Evolutionary conservation across 257 asterid species (phyloP), one percentile per base, ranked within the genome.

Genomic region (Voacanga thouarsii): DNA sequence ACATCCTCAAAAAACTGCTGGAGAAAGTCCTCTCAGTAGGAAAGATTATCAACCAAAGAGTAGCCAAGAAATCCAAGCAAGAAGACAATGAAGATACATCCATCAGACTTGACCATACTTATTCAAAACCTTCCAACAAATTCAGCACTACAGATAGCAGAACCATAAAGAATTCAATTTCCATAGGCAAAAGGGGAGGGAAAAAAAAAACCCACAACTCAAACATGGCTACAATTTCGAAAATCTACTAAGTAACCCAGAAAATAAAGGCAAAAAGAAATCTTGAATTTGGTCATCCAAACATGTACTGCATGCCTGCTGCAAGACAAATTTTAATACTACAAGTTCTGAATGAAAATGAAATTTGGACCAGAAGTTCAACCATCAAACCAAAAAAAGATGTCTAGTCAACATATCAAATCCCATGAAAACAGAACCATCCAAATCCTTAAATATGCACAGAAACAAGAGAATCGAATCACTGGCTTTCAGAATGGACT

Each of bases 1-100:
- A 91, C 99, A 95, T 95, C 77, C 87, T 86, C 83, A 86, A 71
- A 39, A 72, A 65, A 64, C 60, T 77, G 7, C 60, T 77, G 7
- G 74, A 80, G 24, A 73, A 28, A 30, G 71, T 4, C 76, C 80
- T 68, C 33, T 83, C 83, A 10, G 79, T 41, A 41, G 73, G 69
- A 81, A 72, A 28, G 60, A 30, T 76, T 72, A 74, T 16, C 83
- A 82, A 75, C 78, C 84, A 41, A 55, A 83, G 60, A 80, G 80
- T 59, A 16, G 82, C 73, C 80, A 83, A 72, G 78, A n/a, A 77
- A 51, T 86, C 90, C 93, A 85, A 81, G 30, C 72, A 76, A 75
- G 24, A 24, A 65, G 3, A 63, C 18, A 6, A 37, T 37, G 15
- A 66, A 75, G 74, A 72, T 51, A 63, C 28, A 12, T 64, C 49